A percentile compares a stretch with the other conserved stretches of the same genome.
Evolutionary conservation across 345 rosid species (phyloP).

Genomic region (Pistacia integerrima): DNA sequence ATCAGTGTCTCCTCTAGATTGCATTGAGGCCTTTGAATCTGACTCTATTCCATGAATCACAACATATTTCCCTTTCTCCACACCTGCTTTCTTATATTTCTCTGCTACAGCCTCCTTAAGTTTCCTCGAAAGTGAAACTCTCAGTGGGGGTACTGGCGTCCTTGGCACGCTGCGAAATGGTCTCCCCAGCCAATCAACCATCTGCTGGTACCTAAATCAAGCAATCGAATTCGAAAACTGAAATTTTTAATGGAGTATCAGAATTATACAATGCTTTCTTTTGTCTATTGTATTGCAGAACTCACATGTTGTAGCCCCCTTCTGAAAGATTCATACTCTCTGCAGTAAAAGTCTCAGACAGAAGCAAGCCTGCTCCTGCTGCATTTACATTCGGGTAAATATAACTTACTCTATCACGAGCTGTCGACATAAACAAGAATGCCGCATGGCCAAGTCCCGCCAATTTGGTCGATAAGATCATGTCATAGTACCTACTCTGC

Average conservation of each 20-base stretch:
- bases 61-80: conserved; percentile 71
- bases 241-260: neutral
- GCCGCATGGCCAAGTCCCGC: conserved; percentile 94
- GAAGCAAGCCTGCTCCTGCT: conserved; percentile 87
- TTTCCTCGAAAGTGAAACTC: conserved; percentile 78
- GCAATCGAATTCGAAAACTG: neutral
- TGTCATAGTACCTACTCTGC: conserved; percentile 92
- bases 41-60: conserved; percentile 94
- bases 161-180: conserved; percentile 81
- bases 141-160: conserved; percentile 61
- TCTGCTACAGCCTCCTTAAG: conserved; percentile 72
- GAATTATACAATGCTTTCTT: neutral
- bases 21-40: conserved; percentile 97
- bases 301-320: conserved; percentile 77
- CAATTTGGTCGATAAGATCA: conserved; percentile 86
- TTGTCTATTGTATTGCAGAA: neutral
- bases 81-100: conserved; percentile 73
- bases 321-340: conserved; percentile 72
- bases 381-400: conserved; percentile 91
- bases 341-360: conserved; percentile 74
- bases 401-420: conserved; percentile 84
- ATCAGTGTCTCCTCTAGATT: conserved; percentile 77
- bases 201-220: conserved; percentile 73
- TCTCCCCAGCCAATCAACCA: conserved; percentile 84
- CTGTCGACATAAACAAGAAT: conserved; percentile 84